These are phyloP conservation scores for Annona squamosa DNA, from an alignment of 164 flowering plant species.

Conservation along the genomic window DNA sequence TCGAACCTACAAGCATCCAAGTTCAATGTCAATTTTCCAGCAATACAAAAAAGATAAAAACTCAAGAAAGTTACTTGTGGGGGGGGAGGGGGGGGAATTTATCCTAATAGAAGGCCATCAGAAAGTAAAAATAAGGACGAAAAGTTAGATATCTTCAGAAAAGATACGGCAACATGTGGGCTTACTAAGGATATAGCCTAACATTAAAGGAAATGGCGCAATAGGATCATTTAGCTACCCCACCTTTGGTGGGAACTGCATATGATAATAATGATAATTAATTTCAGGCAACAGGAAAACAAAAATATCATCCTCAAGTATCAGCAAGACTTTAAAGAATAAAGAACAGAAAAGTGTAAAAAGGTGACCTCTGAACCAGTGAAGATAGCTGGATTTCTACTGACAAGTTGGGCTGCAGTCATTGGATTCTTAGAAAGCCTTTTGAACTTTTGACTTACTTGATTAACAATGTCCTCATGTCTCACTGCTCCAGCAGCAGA, in stretches of 20 bases:
- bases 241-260: no score
- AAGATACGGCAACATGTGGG: no score
- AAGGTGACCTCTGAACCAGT: slow-evolving; percentile 76
- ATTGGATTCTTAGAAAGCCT: slow-evolving; percentile 34
- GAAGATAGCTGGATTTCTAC: slow-evolving; percentile 55
- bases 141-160: no score
- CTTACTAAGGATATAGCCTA: no score
- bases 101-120: background rate
- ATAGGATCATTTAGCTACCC: no score
- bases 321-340: background rate
- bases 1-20: slow-evolving; percentile 45
- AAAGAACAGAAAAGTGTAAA: background rate
- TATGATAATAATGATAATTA: no score
- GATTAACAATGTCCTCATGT: slow-evolving; percentile 13
- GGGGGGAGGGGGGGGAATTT: background rate
- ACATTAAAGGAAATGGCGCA: no score
- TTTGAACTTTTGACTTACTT: slow-evolving; percentile 9
- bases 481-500: slow-evolving; percentile 18
- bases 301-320: background rate
- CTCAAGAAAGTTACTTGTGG: background rate
- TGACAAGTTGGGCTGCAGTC: slow-evolving; percentile 58
- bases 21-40: background rate
- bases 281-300: background rate
- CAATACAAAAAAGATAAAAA: no score
- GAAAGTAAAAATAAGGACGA: no score